Base-by-base conservation (phyloP, 805 yeast species). In the Candida boidinii region DNA sequence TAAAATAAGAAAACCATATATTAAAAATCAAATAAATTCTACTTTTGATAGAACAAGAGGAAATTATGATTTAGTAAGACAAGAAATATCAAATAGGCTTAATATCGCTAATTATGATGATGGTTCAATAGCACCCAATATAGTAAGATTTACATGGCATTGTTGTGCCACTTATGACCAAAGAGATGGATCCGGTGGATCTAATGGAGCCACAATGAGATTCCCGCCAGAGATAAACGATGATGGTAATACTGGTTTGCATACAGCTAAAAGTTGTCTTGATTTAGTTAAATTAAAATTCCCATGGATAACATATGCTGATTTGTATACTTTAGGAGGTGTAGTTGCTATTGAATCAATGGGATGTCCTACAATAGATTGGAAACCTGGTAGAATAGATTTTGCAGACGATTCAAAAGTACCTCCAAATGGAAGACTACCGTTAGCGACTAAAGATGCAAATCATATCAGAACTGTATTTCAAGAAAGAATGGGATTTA, bases 101-200 rank as follows among this genome's bases (percentile, higher is more conserved):
- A 52, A 55, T 14, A 42, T 45, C 34, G 51, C 64, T 16, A 48
- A 66, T 14, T 77, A 71, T 49, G 88, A 80, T 45, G 79, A 76
- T 42, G 76, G 73, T 23, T 74, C 78, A 17, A 79, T 76, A 39
- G 92, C 88, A 1, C 95, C 95, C 8, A 74, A 79, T 12, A 60
- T 85, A 26, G 74, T 85, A 17, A 73, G 95, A 46, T 66, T 83
- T 35, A 81, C 94, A 18, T 85, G 95, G 95, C 94, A 85, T 53
- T 72, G 79, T 23, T 71, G 84, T 36, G 95, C 94, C n/a, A 82
- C 92, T 14, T 86, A 66, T 55, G 85, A 83, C 46, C 62, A 61
- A 42, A 52, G 56, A n/a, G 58, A 62, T 15, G 64, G 50, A 17
- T 58, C 60, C 7, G 85, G 84, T 28, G 85, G 86, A 3, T 74